phyloP scores from a whole-genome alignment of 2,329 filamentous ascomycete genomes.

The Exophiala sp. region DNA sequence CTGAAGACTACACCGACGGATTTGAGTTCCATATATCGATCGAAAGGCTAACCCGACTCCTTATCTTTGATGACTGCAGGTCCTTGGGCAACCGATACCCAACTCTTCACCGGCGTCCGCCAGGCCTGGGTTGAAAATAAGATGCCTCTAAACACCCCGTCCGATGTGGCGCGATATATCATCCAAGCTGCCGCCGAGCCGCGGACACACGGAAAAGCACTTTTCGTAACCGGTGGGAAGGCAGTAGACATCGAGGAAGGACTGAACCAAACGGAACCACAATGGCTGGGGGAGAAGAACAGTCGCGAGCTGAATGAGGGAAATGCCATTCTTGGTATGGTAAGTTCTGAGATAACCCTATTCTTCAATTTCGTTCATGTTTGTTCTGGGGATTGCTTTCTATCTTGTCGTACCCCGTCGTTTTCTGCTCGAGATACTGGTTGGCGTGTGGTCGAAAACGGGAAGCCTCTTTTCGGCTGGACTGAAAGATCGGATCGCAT shows the following conservation, averaged over 20 bases:
- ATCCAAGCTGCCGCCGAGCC: slow-evolving; percentile 35
- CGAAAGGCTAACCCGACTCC: no score
- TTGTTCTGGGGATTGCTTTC: background rate
- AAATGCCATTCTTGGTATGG: slow-evolving; percentile 24
- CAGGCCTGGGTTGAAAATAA: slow-evolving; percentile 36
- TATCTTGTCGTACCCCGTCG: background rate
- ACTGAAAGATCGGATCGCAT: no score
- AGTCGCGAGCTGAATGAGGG: slow-evolving; percentile 14
- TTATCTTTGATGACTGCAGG: no score
- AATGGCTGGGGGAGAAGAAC: slow-evolving; percentile 41
- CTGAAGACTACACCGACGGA: no score
- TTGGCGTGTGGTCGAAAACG: no score
- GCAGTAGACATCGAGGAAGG: slow-evolving; percentile 43
- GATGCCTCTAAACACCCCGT: slow-evolving; percentile 38
- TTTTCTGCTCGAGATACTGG: no score
- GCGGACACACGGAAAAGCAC: slow-evolving; percentile 34
- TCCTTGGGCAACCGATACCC: slow-evolving; percentile 43
- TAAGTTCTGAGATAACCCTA: slow-evolving; percentile 10
- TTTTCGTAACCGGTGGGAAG: slow-evolving; percentile 42
- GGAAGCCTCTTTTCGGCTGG: no score
- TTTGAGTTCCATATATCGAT: no score
- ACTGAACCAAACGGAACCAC: slow-evolving; percentile 37
- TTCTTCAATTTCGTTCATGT: background rate
- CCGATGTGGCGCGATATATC: slow-evolving; percentile 39
- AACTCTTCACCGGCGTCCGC: slow-evolving; percentile 36